Base-by-base conservation (phyloP, 2,329 filamentous ascomycete genomes). In the Cryphonectria japonica region DNA sequence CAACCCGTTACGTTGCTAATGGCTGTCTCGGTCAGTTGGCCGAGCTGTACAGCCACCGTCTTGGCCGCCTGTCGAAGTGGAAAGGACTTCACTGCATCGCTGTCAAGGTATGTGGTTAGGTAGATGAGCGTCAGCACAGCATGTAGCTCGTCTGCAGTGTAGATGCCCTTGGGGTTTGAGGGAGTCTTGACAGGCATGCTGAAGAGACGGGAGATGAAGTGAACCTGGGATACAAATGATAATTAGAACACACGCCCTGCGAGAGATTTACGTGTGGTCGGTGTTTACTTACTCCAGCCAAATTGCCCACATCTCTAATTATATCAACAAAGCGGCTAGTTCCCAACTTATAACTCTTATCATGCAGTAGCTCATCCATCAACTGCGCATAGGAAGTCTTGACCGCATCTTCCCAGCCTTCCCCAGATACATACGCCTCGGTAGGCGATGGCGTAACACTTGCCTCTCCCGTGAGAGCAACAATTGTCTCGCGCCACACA, bases 271-370 rank as follows among this genome's bases (percentile, higher is more conserved):
- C 59, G 9, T 13, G 2, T 7, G 2, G 11, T 0, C 5, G 14
- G 5, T 6, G 7, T 26, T 1, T 5, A 69, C 71, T 69, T 26
- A 73, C 71, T 3, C 65, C 69, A 7, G 85, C 86, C 37, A 92
- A 80, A 76, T 93, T 93, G 37, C 88, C 90, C 0, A 93, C 86
- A 69, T 93, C 90, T 34, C 90, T 87, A 13, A 93, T 83, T 4
- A 95, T 84, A 75, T 96, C 93, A 57, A 94, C 86, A 77, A 93
- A 90, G 67, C 87, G 87, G 69, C 85, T 84, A 11, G 86, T 86
- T 0, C 79, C 81, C 39, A 95, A 85, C 70, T 85, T 86, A 79
- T 89, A 92, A 60, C 87, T 88, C 78, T 93, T 92, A 39, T 89
- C 85, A 0, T 82, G 78, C 29, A 97, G 83, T 2, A 96, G 83